phyloP scores from a whole-genome alignment of 164 flowering plant species.

The Aristolochia californica region DNA sequence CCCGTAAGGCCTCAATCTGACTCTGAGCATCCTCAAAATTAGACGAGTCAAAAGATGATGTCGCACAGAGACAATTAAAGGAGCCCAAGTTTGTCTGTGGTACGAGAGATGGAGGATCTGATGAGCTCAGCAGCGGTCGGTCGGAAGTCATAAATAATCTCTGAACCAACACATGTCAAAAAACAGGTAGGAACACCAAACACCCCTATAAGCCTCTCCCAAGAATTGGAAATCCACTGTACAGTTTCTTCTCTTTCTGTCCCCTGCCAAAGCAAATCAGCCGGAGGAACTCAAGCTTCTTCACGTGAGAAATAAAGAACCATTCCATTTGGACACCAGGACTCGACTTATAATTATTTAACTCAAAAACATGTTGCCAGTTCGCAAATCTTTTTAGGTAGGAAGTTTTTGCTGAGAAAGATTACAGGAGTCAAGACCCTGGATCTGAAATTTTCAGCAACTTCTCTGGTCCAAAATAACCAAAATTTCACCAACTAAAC shows the following conservation, averaged over 20 bases:
- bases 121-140: slow-evolving; percentile 32
- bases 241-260: slow-evolving; percentile 12
- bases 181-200: background rate
- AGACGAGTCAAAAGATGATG: slow-evolving; percentile 26
- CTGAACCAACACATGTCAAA: slow-evolving; percentile 31
- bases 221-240: slow-evolving; percentile 3
- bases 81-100: slow-evolving; percentile 16
- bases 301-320: slow-evolving; percentile 4
- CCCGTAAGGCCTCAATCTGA: slow-evolving; percentile 15
- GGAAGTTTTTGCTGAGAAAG: too few relatives aligned
- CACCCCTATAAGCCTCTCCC: background rate
- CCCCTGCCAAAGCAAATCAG: slow-evolving; percentile 16
- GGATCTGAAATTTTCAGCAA: too few relatives aligned
- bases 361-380: background rate
- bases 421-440: background rate
- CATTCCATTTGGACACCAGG: slow-evolving; percentile 8
- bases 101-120: slow-evolving; percentile 15
- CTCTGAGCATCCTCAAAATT: slow-evolving; percentile 18
- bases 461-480: too few relatives aligned
- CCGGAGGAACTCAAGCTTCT: slow-evolving; percentile 9
- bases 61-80: slow-evolving; percentile 22
- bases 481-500: too few relatives aligned
- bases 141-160: slow-evolving; percentile 45
- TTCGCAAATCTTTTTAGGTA: background rate
- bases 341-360: background rate